A percentile compares a stretch with the other conserved stretches of the same genome.
Conservation (phyloP, 352 stramenopile species). For the Sclerospora graminicola region DNA sequence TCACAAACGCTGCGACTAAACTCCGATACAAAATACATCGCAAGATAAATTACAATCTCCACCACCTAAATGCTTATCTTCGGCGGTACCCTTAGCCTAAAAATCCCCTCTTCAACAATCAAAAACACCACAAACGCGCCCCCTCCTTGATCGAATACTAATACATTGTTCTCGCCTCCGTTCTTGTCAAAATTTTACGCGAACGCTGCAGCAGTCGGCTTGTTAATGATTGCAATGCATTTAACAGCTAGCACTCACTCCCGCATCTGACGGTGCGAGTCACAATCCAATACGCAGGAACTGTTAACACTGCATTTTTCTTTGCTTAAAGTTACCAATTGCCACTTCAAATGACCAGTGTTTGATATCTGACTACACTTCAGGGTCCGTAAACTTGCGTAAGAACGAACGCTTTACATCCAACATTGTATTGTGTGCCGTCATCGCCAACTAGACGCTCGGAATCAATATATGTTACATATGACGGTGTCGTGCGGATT, state of each 20-base stretch:
- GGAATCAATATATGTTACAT: slow-evolving; percentile 92
- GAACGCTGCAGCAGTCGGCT: slow-evolving; percentile 88
- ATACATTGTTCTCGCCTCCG: slow-evolving; percentile 87
- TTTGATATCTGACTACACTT: slow-evolving; percentile 79
- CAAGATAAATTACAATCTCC: slow-evolving; percentile 91
- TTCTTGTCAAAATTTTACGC: slow-evolving; percentile 95
- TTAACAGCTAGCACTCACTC: slow-evolving; percentile 86
- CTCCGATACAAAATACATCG: slow-evolving; percentile 88
- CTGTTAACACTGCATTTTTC: slow-evolving; percentile 86
- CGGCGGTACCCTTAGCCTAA: slow-evolving; percentile 93
- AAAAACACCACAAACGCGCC: slow-evolving; percentile 94
- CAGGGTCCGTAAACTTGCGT: slow-evolving; percentile 85
- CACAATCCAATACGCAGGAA: slow-evolving; percentile 97
- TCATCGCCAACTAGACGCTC: slow-evolving; percentile 94
- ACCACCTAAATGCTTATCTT: slow-evolving; percentile 90
- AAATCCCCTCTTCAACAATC: slow-evolving; percentile 93
- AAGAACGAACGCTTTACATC: slow-evolving; percentile 95
- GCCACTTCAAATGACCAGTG: slow-evolving; percentile 66
- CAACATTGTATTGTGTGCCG: slow-evolving; percentile 92
- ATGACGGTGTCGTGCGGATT: slow-evolving; percentile 92
- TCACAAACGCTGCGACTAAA: no score
- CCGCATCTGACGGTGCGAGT: slow-evolving; percentile 90
- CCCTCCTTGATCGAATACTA: slow-evolving; percentile 95
- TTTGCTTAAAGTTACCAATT: slow-evolving; percentile 42
- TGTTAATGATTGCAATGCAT: slow-evolving; percentile 95